Conservation (phyloP, 345 rosid genomes). For the Acer negundo region DNA sequence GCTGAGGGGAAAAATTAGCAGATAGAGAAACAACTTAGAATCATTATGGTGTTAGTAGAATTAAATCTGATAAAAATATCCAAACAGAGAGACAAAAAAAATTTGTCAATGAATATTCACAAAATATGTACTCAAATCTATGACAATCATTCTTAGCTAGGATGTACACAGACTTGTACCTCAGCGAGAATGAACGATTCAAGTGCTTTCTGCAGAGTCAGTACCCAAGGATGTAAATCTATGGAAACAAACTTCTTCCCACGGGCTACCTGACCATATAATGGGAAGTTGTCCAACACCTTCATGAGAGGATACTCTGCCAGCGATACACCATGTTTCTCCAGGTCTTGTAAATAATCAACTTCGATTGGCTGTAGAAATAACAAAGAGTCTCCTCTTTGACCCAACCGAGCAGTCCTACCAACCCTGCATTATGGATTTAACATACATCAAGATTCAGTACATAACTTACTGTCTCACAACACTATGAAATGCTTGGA, state of each 20-base stretch:
- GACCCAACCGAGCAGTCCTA: slow-evolving; percentile 92
- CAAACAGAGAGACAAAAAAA: not conserved
- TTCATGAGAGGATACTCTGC: slow-evolving; percentile 37
- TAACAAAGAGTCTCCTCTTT: slow-evolving; percentile 81
- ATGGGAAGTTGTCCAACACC: slow-evolving; percentile 57
- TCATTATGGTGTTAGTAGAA: not conserved
- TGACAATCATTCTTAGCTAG: not conserved
- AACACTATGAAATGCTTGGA: not conserved
- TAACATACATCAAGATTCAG: slow-evolving; percentile 19
- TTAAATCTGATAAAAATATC: too few species aligned
- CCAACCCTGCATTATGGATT: slow-evolving; percentile 74
- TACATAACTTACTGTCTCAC: not conserved
- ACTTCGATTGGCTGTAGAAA: slow-evolving; percentile 87
- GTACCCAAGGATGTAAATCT: slow-evolving; percentile 83
- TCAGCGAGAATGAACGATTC: slow-evolving; percentile 57
- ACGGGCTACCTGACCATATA: slow-evolving; percentile 45
- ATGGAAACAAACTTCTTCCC: slow-evolving; percentile 47
- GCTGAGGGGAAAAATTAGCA: slow-evolving; percentile 39
- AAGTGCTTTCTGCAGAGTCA: slow-evolving; percentile 72
- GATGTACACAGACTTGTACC: slow-evolving; percentile 40
- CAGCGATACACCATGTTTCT: slow-evolving; percentile 83
- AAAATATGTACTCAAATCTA: not conserved
- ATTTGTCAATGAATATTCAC: not conserved
- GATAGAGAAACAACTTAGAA: slow-evolving; percentile 1
- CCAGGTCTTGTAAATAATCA: slow-evolving; percentile 78